These are phyloP conservation scores for Apostasia ramifera DNA, from an alignment of 106 monocot genomes.

Conservation along the genomic window DNA sequence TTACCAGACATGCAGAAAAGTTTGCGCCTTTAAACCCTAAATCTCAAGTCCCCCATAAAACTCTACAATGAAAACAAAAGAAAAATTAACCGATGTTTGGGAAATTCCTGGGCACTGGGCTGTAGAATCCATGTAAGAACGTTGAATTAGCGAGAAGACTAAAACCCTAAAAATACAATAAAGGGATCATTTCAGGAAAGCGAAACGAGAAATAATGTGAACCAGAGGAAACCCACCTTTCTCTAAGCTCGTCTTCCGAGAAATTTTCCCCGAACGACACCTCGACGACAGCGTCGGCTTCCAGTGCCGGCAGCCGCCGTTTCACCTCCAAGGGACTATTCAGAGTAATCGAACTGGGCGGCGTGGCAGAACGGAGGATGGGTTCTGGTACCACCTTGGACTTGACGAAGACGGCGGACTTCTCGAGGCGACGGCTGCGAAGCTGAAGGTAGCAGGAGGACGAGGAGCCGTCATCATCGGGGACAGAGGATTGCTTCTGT, in stretches of 20 bases:
- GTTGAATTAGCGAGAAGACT: neutral
- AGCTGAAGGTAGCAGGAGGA: constrained; percentile 48
- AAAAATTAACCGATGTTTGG: neutral
- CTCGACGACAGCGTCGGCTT: constrained; percentile 10
- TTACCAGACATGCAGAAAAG: too few species aligned
- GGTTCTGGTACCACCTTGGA: neutral
- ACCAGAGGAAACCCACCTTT: constrained; percentile 23
- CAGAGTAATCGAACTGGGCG: constrained; percentile 15
- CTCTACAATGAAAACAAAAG: neutral
- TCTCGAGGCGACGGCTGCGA: constrained; percentile 68
- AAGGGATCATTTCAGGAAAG: neutral
- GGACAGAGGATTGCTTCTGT: constrained; percentile 12
- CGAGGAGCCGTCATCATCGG: neutral
- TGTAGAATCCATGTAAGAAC: neutral
- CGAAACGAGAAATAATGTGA: neutral
- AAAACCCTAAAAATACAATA: neutral
- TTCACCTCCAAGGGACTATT: neutral
- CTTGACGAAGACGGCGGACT: constrained; percentile 15
- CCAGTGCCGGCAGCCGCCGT: neutral
- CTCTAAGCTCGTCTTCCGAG: constrained; percentile 23
- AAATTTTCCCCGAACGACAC: constrained; percentile 49
- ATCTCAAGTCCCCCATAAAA: too few species aligned
- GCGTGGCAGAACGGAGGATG: constrained; percentile 10
- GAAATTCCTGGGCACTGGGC: neutral
- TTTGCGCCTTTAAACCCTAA: too few species aligned